Conservation (phyloP, 2,329 filamentous ascomycete species). For the Xylaria sp. region DNA sequence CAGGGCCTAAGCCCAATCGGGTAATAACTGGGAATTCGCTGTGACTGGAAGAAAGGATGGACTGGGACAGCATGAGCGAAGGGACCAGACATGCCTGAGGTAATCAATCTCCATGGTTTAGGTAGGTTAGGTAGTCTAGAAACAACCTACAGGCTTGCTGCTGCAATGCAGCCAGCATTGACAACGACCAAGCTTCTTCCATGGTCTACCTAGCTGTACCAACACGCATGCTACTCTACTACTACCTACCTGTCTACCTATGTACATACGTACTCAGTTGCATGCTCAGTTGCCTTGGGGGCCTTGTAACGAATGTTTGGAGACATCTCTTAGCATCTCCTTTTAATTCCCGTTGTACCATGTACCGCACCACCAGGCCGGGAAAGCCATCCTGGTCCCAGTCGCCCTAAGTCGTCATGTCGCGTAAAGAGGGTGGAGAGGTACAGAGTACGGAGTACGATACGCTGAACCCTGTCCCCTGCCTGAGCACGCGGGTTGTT, state of each 20-base stretch:
- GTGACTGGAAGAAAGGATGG: too few relatives aligned
- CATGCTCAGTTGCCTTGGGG: not conserved
- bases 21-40: not conserved
- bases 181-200: too few relatives aligned
- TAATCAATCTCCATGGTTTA: too few relatives aligned
- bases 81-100: too few relatives aligned
- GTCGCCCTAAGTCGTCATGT: not conserved
- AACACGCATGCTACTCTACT: too few relatives aligned
- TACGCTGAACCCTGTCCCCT: conserved; percentile 20
- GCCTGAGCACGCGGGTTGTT: conserved; percentile 24
- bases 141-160: too few relatives aligned
- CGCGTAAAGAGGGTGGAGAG: not conserved
- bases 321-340: not conserved
- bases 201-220: too few relatives aligned
- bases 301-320: not conserved
- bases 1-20: not conserved
- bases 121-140: too few relatives aligned
- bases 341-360: not conserved
- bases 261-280: not conserved
- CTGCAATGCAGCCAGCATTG: too few relatives aligned
- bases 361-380: too few relatives aligned
- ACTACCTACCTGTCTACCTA: not conserved
- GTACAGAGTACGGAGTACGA: too few relatives aligned
- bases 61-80: too few relatives aligned
- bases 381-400: not conserved